phyloP scores from a whole-genome alignment of 805 yeast species.

The Candida michaelii region DNA sequence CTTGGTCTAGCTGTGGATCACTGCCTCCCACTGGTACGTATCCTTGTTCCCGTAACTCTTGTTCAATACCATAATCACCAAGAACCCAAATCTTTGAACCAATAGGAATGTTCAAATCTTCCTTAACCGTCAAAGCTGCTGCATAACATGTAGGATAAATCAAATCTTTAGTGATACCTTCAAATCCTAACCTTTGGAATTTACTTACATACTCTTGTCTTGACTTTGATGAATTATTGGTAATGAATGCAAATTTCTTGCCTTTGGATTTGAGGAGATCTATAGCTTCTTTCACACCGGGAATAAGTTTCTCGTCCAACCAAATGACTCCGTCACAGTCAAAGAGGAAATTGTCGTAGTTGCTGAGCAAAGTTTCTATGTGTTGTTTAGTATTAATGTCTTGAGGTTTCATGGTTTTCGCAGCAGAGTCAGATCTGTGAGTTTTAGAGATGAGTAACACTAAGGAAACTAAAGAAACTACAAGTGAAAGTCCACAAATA shows the following conservation, averaged over 20 bases:
- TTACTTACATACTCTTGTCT: constrained; percentile 32
- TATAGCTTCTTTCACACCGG: constrained; percentile 31
- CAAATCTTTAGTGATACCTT: constrained; percentile 24
- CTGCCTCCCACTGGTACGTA: constrained; percentile 38
- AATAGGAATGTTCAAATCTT: constrained; percentile 23
- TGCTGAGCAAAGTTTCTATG: constrained; percentile 12
- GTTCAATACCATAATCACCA: constrained; percentile 40
- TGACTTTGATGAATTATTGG: constrained; percentile 40
- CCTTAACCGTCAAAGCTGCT: constrained; percentile 28
- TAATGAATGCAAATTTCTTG: constrained; percentile 35
- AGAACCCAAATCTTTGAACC: constrained; percentile 41
- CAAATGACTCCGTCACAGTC: constrained; percentile 46
- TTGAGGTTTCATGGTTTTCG: constrained; percentile 1
- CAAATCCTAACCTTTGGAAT: constrained; percentile 31
- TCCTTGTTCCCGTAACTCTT: constrained; percentile 32
- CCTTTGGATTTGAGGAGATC: constrained; percentile 20
- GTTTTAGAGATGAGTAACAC: constrained; percentile 8
- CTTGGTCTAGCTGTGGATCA: constrained; percentile 24
- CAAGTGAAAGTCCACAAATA: background rate
- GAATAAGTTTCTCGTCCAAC: constrained; percentile 35
- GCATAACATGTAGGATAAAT: constrained; percentile 41
- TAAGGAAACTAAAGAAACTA: constrained; percentile 1
- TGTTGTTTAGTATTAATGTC: constrained; percentile 4
- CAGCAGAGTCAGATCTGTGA: too few relatives aligned
- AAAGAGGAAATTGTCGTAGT: constrained; percentile 39